A percentile compares a stretch with the other conserved stretches of the same genome.
These are phyloP conservation scores for Leccinellum rugosiceps DNA, from an alignment of 768 basidiomycete genomes.

Conservation along the genomic window DNA sequence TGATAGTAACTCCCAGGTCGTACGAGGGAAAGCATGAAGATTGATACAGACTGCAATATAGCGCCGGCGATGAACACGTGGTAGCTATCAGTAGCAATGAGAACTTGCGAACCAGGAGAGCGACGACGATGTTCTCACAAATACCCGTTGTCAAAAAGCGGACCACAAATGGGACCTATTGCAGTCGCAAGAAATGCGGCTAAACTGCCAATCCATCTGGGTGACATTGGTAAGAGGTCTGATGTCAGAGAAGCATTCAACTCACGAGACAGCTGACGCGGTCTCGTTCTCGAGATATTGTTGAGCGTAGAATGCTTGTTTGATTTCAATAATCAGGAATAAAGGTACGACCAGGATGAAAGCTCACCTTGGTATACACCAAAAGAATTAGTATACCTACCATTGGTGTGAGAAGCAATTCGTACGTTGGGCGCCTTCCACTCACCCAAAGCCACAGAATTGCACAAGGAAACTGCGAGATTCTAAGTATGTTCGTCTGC, in stretches of 20 bases:
- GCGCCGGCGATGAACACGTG: slow-evolving; percentile 21
- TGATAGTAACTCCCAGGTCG: slow-evolving; percentile 35
- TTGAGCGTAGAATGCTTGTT: slow-evolving; percentile 22
- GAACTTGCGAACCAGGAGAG: neutral
- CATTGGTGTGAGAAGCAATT: neutral
- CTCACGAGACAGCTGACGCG: slow-evolving; percentile 25
- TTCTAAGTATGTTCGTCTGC: neutral
- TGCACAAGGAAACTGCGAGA: slow-evolving; percentile 22
- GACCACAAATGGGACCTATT: slow-evolving; percentile 24
- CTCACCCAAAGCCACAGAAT: slow-evolving; percentile 27
- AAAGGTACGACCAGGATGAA: neutral
- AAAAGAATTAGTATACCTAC: slow-evolving; percentile 20
- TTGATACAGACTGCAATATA: slow-evolving; percentile 24
- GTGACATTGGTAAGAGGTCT: neutral
- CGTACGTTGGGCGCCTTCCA: neutral
- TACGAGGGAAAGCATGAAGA: slow-evolving; percentile 39
- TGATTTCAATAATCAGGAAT: neutral
- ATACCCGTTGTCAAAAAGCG: slow-evolving; percentile 26
- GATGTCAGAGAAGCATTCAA: neutral
- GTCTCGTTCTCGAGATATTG: slow-evolving; percentile 20
- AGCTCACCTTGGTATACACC: slow-evolving; percentile 29
- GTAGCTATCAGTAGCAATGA: neutral
- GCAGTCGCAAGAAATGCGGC: slow-evolving; percentile 12
- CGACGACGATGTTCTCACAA: slow-evolving; percentile 17
- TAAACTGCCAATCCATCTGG: slow-evolving; percentile 29